Base-by-base conservation (phyloP, 805 yeast genomes). In the Cyberlindnera misumaiensis region DNA sequence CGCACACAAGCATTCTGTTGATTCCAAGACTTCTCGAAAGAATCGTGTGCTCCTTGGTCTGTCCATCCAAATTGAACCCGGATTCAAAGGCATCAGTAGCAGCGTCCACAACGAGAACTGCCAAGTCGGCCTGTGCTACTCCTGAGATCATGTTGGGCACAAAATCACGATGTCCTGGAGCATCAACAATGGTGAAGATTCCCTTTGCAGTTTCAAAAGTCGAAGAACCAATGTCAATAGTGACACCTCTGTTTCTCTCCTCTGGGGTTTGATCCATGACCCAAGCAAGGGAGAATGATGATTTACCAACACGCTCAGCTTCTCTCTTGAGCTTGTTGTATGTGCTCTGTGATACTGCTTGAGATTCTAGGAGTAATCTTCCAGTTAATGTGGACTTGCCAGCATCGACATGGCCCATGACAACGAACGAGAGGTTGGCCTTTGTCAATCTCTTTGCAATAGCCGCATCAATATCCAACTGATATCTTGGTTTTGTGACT, bases 361-460 rank as follows among this genome's bases (percentile, higher is more conserved):
- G 95, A 72, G 94, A 83, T 87, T 88, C 89, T 83, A 73, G 83
- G 65, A 89, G 82, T 73, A 89, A 80, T 81, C 89, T 96, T 69
- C 97, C 97, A 67, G 97, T 89, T 70, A 96, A 84, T 64, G 97
- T 89, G 48, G 97, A 90, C 75, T 86, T 84, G 69, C 90, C 90
- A 63, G 97, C 90, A 77, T 90, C 97, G 95, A 90, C 97, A 90
- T 90, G 97, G 69, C 97, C 97, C 73, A 90, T 90, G 64, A 90
- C 96, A 71, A 93, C 97, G 76, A 90, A 93, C 87, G 89, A 88
- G 72, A 87, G 83, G 80, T 88, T 96, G 72, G 79, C 70, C 83
- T 89, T 89, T 60, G 77, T 88, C 70, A 84, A 83, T 77, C 96
- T 95, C 88, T 64, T 49, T 2, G 45, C 35, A 25, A 42, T 40